Evolutionary conservation across 2,329 filamentous ascomycete species (phyloP), one percentile per base, ranked within the genome.

Genomic region (Lachnellula cervina): DNA sequence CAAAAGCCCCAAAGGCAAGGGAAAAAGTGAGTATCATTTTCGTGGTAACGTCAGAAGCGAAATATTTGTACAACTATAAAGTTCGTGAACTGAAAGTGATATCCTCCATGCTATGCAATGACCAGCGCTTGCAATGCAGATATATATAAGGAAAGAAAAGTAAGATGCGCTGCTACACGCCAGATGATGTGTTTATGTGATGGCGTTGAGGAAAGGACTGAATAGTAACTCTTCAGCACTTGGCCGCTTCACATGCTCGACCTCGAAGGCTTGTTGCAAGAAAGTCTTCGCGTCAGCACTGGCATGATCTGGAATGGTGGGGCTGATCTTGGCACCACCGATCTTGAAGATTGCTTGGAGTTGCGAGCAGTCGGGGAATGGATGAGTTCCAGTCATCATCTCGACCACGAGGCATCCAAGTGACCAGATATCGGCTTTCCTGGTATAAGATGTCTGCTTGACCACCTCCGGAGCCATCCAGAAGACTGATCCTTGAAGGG

Each of bases 401-500:
- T 99, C 94, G 23, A 99, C 93, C 14, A 99, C 90, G 51, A 99
- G 78, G 71, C 94, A 99, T 35, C 94, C 94, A 23, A 99, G 82
- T 46, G 90, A 96, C 94, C 94, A 99, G 65, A 99, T 99, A 68
- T 99, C 94, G 14, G 94, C 94, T 76, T 97, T 97, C 74, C 93
- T 90, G 5, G 93, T 97, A 75, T 99, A 97, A 5, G 91, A 92
- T 3, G 93, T 97, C 74, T 97, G 94, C 68, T 94, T 94, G 60
- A 99, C 94, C 19, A 99, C 94, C 76, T 99, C 94, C 8, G 94
- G 94, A 0, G 94, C 94, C 94, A 99, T 99, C 94, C 94, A 99
- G 76, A 97, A 99, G 51, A 99, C 94, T 25, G 91, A 97, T 14
- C 94, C 94, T 72, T 99, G 94, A 3, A 99, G 82, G 1, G 93